A percentile compares a stretch with the other conserved stretches of the same genome.
Conservation (phyloP, 2,329 filamentous ascomycete species). For the Aspergillus persii region DNA sequence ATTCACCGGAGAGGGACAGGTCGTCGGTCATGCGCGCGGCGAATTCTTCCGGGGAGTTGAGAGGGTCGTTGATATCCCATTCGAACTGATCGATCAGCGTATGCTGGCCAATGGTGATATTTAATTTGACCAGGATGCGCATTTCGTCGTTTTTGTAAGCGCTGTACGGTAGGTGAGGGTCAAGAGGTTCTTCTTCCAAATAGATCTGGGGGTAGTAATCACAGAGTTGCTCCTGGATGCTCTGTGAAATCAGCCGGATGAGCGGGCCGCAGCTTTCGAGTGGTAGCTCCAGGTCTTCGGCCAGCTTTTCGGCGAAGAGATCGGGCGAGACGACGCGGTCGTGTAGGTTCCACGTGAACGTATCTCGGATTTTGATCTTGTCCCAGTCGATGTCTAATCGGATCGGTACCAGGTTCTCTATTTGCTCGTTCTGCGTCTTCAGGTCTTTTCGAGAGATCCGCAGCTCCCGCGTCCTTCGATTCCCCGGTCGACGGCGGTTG, state of each 20-base stretch:
- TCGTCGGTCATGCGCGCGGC: constrained; percentile 85
- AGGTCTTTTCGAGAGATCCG: constrained; percentile 77
- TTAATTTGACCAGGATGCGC: constrained; percentile 91
- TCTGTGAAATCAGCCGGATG: constrained; percentile 63
- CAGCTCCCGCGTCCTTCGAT: constrained; percentile 69
- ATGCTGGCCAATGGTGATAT: constrained; percentile 94
- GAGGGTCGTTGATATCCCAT: constrained; percentile 96
- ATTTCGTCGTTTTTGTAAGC: constrained; percentile 99
- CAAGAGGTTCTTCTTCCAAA: constrained; percentile 83
- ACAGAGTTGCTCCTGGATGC: constrained; percentile 81
- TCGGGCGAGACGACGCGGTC: constrained; percentile 79
- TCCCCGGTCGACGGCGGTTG: constrained; percentile 72
- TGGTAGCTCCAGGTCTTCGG: constrained; percentile 81
- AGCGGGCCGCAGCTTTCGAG: constrained; percentile 59
- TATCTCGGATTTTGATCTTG: constrained; percentile 92
- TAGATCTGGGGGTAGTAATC: constrained; percentile 93
- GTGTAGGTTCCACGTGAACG: constrained; percentile 97
- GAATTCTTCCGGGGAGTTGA: constrained; percentile 94
- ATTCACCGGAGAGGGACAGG: constrained; percentile 88
- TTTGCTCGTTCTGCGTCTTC: constrained; percentile 79
- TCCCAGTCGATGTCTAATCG: constrained; percentile 93
- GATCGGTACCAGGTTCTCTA: constrained; percentile 88
- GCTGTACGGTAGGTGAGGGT: constrained; percentile 83
- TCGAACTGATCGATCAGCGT: constrained; percentile 97
- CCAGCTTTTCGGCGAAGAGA: constrained; percentile 80